Conservation (phyloP, 2,329 filamentous ascomycete genomes). For the Leptographium lundbergii region DNA sequence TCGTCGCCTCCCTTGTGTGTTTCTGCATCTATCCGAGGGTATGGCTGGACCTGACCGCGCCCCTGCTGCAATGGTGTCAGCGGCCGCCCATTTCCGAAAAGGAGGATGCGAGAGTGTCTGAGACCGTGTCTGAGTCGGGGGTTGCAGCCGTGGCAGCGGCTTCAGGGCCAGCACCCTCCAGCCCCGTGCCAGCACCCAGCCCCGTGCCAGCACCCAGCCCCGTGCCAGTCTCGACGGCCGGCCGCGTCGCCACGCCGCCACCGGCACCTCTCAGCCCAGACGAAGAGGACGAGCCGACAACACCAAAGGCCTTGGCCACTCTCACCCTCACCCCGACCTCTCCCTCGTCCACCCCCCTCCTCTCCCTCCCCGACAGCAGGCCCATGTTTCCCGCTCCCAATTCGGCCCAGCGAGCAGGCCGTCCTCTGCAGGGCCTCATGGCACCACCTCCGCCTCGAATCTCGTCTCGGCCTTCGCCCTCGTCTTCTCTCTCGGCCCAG, state of each 20-base stretch:
- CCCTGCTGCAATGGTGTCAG: conserved; percentile 6
- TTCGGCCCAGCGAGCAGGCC: conserved; percentile 35
- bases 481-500: not conserved
- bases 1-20: conserved; percentile 47
- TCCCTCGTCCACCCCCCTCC: conserved; percentile 32
- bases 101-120: not conserved
- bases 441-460: conserved; percentile 17
- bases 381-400: conserved; percentile 36
- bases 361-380: too few species aligned
- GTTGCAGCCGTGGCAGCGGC: not conserved
- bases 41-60: conserved; percentile 24
- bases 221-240: not conserved
- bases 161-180: not conserved
- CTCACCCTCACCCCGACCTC: too few species aligned
- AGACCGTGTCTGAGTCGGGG: too few species aligned
- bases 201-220: too few species aligned
- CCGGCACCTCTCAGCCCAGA: conserved; percentile 3
- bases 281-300: conserved; percentile 29
- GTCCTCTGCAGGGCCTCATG: conserved; percentile 14
- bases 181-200: too few species aligned
- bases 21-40: conserved; percentile 40
- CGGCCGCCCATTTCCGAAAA: conserved; percentile 2
- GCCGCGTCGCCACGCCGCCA: not conserved
- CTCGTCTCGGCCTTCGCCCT: conserved; percentile 9
- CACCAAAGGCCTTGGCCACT: conserved; percentile 33